These are phyloP conservation scores for Paramyrothecium sp. DNA, from an alignment of 2,329 filamentous ascomycete genomes.

Conservation along the genomic window DNA sequence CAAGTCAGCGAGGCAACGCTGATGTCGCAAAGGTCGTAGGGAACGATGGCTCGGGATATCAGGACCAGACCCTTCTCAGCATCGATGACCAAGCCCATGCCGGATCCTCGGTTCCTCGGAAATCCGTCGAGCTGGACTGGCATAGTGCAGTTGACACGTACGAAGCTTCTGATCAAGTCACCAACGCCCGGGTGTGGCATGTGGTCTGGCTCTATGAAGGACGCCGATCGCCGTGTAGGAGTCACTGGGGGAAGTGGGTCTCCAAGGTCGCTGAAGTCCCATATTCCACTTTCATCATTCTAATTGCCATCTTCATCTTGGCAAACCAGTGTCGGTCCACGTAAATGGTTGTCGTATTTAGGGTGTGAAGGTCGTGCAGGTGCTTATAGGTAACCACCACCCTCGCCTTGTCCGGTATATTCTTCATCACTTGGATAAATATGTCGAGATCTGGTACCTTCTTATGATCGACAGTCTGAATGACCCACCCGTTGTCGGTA, in stretches of 20 bases:
- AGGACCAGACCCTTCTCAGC: conserved; percentile 93
- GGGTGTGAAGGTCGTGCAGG: conserved; percentile 87
- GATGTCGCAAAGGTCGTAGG: conserved; percentile 95
- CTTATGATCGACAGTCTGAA: conserved; percentile 89
- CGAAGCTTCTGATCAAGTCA: conserved; percentile 90
- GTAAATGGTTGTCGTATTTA: conserved; percentile 88
- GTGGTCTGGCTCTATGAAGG: conserved; percentile 89
- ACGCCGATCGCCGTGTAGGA: conserved; percentile 73
- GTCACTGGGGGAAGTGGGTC: conserved; percentile 74
- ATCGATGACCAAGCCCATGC: conserved; percentile 96
- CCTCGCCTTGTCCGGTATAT: conserved; percentile 76
- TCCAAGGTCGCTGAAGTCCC: conserved; percentile 89
- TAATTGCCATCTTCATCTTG: conserved; percentile 88
- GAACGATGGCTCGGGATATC: conserved; percentile 90
- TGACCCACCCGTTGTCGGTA: conserved; percentile 87
- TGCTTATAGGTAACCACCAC: conserved; percentile 97
- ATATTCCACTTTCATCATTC: conserved; percentile 84
- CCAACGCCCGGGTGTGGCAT: conserved; percentile 87
- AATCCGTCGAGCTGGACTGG: conserved; percentile 98
- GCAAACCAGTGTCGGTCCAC: conserved; percentile 94
- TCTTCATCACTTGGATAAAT: conserved; percentile 89
- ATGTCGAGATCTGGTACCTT: conserved; percentile 83
- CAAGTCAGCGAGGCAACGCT: conserved; percentile 92
- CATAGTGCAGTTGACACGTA: conserved; percentile 89
- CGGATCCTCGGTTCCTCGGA: conserved; percentile 88